phyloP scores from a whole-genome alignment of 805 yeast species.

The Priceomyces carsonii region DNA sequence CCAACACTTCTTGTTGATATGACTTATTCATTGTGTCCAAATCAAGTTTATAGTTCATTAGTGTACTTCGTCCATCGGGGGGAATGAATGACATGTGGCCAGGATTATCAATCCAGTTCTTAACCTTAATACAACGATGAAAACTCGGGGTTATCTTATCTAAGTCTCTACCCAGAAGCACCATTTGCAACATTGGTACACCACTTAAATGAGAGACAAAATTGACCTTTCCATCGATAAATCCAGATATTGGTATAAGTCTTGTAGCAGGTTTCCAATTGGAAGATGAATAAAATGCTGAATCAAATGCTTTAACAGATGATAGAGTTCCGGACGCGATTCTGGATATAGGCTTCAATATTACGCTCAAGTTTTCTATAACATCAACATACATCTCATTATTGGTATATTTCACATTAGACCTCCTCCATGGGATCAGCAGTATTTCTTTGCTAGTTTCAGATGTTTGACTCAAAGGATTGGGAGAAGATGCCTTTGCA shows the following conservation, averaged over 20 bases:
- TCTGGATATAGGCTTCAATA: slow-evolving; percentile 38
- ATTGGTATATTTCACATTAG: slow-evolving; percentile 67
- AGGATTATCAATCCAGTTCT: slow-evolving; percentile 48
- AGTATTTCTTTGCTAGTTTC: slow-evolving; percentile 21
- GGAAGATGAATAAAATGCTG: slow-evolving; percentile 28
- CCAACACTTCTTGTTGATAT: slow-evolving; percentile 32
- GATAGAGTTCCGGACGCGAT: slow-evolving; percentile 8
- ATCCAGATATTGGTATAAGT: slow-evolving; percentile 48
- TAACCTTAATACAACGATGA: slow-evolving; percentile 66
- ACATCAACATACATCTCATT: slow-evolving; percentile 89
- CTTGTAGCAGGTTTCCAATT: slow-evolving; percentile 12
- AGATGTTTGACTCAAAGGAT: slow-evolving; percentile 17
- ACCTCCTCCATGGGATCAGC: slow-evolving; percentile 73
- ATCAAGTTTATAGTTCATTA: slow-evolving; percentile 67
- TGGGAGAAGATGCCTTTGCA: slow-evolving; percentile 25
- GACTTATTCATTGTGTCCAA: slow-evolving; percentile 25
- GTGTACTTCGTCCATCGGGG: slow-evolving; percentile 74
- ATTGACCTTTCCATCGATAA: slow-evolving; percentile 61
- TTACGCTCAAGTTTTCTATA: slow-evolving; percentile 61
- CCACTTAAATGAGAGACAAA: slow-evolving; percentile 77
- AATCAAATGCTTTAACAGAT: slow-evolving; percentile 28
- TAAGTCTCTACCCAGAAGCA: slow-evolving; percentile 46
- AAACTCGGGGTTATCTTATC: slow-evolving; percentile 60
- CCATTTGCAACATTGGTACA: slow-evolving; percentile 66
- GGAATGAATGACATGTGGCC: slow-evolving; percentile 71